These are phyloP conservation scores for Epichloe bromicola DNA, from an alignment of 2,329 filamentous ascomycete species.

Conservation along the genomic window DNA sequence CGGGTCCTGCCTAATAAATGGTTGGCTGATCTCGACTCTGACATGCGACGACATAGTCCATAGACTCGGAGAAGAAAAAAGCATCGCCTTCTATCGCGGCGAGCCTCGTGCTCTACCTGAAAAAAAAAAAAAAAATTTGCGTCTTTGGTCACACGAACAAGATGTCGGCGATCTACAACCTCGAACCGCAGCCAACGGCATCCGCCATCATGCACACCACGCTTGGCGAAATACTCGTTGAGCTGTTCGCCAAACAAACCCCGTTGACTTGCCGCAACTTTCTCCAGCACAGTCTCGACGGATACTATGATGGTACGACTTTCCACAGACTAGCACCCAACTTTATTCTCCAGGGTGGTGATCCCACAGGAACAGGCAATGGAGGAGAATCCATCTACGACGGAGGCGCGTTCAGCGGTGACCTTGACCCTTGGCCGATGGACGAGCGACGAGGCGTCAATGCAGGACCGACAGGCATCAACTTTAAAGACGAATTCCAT, in stretches of 20 bases:
- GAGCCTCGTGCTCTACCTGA: not conserved
- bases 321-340: slow-evolving; percentile 88
- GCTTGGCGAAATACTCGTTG: slow-evolving; percentile 74
- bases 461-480: slow-evolving; percentile 43
- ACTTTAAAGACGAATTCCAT: slow-evolving; percentile 78
- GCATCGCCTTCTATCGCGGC: not conserved
- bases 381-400: slow-evolving; percentile 90
- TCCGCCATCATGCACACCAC: slow-evolving; percentile 87
- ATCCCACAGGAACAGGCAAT: slow-evolving; percentile 83
- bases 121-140: not conserved
- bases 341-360: slow-evolving; percentile 89
- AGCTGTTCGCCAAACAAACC: slow-evolving; percentile 90
- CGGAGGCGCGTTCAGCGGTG: slow-evolving; percentile 60
- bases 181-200: slow-evolving; percentile 86
- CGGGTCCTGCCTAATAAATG: too few species aligned
- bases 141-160: not conserved
- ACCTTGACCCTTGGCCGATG: slow-evolving; percentile 61
- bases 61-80: not conserved
- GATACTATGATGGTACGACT: slow-evolving; percentile 86
- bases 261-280: slow-evolving; percentile 91
- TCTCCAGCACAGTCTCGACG: slow-evolving; percentile 84
- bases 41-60: not conserved
- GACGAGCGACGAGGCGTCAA: slow-evolving; percentile 50
- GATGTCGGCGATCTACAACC: slow-evolving; percentile 88
- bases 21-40: not conserved